Conservation (phyloP, 2,329 filamentous ascomycete species). For the Aureobasidium sp. region DNA sequence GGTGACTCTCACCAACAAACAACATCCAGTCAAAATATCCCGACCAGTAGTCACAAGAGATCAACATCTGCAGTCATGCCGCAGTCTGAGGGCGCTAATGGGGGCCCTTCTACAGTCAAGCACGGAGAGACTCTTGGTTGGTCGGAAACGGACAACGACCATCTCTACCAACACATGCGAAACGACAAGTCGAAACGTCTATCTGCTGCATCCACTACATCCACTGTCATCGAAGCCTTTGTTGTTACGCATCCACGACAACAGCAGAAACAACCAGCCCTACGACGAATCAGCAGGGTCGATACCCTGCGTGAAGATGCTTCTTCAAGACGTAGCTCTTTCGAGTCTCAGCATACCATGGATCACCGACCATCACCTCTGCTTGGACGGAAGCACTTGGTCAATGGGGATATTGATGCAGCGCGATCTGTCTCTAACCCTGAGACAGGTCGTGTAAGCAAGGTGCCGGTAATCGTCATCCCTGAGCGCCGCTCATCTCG, state of each 20-base stretch:
- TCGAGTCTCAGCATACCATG: conserved; percentile 39
- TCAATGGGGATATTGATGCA: conserved; percentile 19
- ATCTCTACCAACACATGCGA: conserved; percentile 20
- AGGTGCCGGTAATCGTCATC: conserved; percentile 10
- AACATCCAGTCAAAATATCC: background rate
- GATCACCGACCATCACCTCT: conserved; percentile 45
- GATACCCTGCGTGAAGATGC: conserved; percentile 40
- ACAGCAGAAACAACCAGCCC: conserved; percentile 30
- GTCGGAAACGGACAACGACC: conserved; percentile 31
- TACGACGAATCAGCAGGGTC: conserved; percentile 49
- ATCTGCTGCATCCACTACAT: conserved; percentile 45
- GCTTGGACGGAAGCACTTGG: conserved; percentile 33
- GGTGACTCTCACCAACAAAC: conserved; percentile 7
- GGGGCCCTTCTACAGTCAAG: conserved; percentile 29
- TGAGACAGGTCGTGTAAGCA: conserved; percentile 2
- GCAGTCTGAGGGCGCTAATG: background rate
- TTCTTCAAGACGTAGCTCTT: conserved; percentile 38
- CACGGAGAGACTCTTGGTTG: conserved; percentile 37
- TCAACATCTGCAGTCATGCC: background rate
- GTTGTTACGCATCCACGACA: conserved; percentile 44
- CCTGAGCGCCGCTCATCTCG: conserved; percentile 13
- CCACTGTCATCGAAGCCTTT: conserved; percentile 47
- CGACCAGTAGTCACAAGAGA: background rate
- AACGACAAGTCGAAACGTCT: conserved; percentile 34
- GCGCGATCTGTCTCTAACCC: conserved; percentile 15